Evolutionary conservation across 1,284 basidiomycete genomes (phyloP).

Genomic region (Trichosporon ovoides): DNA sequence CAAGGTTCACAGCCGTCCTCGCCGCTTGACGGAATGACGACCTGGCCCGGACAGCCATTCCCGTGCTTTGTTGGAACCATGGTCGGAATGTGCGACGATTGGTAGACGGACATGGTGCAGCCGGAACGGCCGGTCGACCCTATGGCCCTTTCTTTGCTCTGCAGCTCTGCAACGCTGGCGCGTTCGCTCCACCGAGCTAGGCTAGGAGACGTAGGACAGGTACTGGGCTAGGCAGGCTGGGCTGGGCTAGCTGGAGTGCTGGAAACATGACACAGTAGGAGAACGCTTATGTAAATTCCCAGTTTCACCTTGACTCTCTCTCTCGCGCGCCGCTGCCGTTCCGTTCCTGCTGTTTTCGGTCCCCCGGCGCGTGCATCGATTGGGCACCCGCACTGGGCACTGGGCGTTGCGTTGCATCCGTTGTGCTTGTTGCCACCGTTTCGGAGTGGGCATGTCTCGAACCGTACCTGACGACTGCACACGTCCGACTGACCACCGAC

Average conservation of each 20-base stretch:
- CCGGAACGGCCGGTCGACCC: too few relatives aligned
- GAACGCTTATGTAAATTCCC: slow-evolving; percentile 2
- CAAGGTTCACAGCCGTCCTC: too few relatives aligned
- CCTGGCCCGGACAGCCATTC: too few relatives aligned
- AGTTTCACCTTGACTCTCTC: slow-evolving; percentile 4
- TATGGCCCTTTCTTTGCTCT: too few relatives aligned
- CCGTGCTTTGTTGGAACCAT: too few relatives aligned
- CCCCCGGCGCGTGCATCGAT: not conserved
- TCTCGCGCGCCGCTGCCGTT: not conserved
- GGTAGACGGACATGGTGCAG: too few relatives aligned
- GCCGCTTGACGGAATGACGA: too few relatives aligned
- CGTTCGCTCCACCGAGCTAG: too few relatives aligned
- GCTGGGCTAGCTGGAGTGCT: not conserved
- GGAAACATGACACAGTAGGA: slow-evolving; percentile 5
- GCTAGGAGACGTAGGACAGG: too few relatives aligned
- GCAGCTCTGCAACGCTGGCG: too few relatives aligned
- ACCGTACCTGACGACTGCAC: not conserved
- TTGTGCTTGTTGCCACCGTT: not conserved
- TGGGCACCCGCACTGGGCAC: not conserved
- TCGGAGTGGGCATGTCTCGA: slow-evolving; percentile 1
- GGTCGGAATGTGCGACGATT: too few relatives aligned
- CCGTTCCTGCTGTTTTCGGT: not conserved
- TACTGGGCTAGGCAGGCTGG: too few relatives aligned
- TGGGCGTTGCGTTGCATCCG: not conserved
- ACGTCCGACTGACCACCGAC: not conserved